Evolutionary conservation across 225 moss, liverwort and hornwort species (phyloP).

Genomic region (Thuidium tamariscinum): DNA sequence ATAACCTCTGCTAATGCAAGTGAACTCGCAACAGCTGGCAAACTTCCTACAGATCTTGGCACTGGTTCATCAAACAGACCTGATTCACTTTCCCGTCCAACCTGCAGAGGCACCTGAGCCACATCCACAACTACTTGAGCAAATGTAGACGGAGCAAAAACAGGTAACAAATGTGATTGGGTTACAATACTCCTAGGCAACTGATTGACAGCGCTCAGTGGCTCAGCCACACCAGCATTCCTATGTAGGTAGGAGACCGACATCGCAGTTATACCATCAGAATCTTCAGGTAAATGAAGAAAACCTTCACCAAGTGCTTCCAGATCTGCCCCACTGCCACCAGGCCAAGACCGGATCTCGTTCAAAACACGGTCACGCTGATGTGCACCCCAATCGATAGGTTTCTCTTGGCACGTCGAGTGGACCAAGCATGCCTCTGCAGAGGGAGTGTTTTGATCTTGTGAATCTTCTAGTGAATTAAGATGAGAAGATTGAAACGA

Average conservation of each 20-base stretch:
- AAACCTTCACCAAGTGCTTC: conserved; percentile 34
- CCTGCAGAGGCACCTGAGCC: conserved; percentile 12
- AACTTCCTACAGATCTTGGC: conserved; percentile 17
- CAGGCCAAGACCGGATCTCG: conserved; percentile 27
- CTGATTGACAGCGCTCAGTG: conserved; percentile 12
- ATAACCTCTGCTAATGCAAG: conserved; percentile 14
- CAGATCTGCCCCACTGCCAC: conserved; percentile 26
- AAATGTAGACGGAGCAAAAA: conserved; percentile 14
- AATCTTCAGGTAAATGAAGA: conserved; percentile 62
- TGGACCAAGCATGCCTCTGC: conserved; percentile 33
- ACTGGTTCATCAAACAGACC: conserved; percentile 21
- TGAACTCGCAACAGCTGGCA: conserved; percentile 21
- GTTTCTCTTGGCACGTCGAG: conserved; percentile 39
- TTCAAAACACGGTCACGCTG: conserved; percentile 38
- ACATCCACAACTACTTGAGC: not conserved
- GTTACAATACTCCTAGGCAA: conserved; percentile 19
- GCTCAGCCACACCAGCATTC: conserved; percentile 33
- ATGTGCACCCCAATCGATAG: conserved; percentile 40
- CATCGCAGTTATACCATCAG: conserved; percentile 43
- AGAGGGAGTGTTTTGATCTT: conserved; percentile 24
- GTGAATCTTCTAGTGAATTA: conserved; percentile 39
- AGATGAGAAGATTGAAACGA: conserved; percentile 38
- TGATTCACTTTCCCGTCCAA: conserved; percentile 23
- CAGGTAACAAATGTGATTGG: conserved; percentile 28
- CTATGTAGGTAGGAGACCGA: conserved; percentile 34